Evolutionary conservation across 768 basidiomycete species (phyloP).

Genomic region (Lactifluus subvellereus): DNA sequence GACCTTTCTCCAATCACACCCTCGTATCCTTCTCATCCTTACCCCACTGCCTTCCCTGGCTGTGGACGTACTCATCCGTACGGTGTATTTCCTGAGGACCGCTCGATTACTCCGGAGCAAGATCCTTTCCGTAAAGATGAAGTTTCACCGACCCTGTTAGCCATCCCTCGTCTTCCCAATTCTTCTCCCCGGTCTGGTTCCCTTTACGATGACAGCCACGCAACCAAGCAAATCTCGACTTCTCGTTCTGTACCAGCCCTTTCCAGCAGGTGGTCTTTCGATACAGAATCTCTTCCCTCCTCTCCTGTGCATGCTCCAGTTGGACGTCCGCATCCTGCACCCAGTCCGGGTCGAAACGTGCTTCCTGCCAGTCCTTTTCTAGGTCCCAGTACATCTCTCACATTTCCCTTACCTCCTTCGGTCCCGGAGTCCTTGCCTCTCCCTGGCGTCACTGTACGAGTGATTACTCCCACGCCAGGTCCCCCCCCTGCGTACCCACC

Average conservation of each 20-base stretch:
- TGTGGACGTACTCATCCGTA: neutral
- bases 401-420: constrained; percentile 22
- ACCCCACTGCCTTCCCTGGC: neutral
- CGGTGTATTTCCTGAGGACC: neutral
- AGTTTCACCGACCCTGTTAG: neutral
- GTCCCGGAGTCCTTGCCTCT: neutral
- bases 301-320: neutral
- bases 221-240: neutral
- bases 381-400: constrained; percentile 8
- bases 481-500: constrained; percentile 18
- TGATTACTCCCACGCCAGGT: constrained; percentile 5
- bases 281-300: constrained; percentile 9
- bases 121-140: constrained; percentile 25
- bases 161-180: neutral
- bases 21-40: constrained; percentile 7
- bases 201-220: neutral
- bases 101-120: constrained; percentile 21
- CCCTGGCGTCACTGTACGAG: constrained; percentile 15
- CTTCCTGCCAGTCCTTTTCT: neutral
- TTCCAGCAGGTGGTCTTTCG: constrained; percentile 10
- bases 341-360: neutral
- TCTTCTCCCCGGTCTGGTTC: constrained; percentile 4
- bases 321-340: neutral
- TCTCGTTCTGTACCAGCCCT: constrained; percentile 10
- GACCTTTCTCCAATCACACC: constrained; percentile 4